These are phyloP conservation scores for Neurospora sp. DNA, from an alignment of 495 filamentous ascomycete species.

Conservation along the genomic window DNA sequence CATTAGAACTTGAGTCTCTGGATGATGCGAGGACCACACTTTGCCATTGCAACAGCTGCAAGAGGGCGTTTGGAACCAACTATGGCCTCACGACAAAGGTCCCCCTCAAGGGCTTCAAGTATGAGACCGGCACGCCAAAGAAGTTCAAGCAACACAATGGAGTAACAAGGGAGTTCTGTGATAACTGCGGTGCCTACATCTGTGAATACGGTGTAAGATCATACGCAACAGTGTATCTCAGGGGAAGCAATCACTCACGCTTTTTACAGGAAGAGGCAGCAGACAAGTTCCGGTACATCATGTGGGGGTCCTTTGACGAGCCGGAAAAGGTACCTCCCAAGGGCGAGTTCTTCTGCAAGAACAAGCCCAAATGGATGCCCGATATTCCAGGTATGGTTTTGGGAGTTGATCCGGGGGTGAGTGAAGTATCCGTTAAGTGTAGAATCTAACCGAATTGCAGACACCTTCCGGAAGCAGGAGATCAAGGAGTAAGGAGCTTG, in stretches of 20 bases:
- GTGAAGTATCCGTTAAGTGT: neutral
- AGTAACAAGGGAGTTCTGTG: constrained; percentile 49
- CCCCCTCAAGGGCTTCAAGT: constrained; percentile 8
- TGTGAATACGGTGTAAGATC: constrained; percentile 49
- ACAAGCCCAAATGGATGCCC: constrained; percentile 52
- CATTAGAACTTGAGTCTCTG: constrained; percentile 6
- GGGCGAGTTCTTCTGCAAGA: constrained; percentile 59
- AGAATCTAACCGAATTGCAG: constrained; percentile 18
- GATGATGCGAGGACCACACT: constrained; percentile 49
- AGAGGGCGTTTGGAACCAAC: constrained; percentile 53
- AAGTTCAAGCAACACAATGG: constrained; percentile 19
- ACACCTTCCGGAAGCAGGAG: constrained; percentile 50
- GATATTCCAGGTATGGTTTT: constrained; percentile 42
- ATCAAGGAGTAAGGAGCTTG: constrained; percentile 38
- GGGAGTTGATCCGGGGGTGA: neutral
- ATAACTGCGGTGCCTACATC: constrained; percentile 50
- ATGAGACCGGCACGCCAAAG: constrained; percentile 12
- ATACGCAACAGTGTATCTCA: no score
- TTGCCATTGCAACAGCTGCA: constrained; percentile 56
- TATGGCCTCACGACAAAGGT: constrained; percentile 58
- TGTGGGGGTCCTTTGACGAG: constrained; percentile 55
- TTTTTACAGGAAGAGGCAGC: constrained; percentile 39
- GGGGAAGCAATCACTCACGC: neutral
- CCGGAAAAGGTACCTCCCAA: constrained; percentile 51
- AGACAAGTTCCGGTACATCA: constrained; percentile 51